A percentile compares a stretch with the other conserved stretches of the same genome.
These are phyloP conservation scores for Pseudophaeomoniella oleicola DNA, from an alignment of 2,329 filamentous ascomycete genomes.

Conservation along the genomic window DNA sequence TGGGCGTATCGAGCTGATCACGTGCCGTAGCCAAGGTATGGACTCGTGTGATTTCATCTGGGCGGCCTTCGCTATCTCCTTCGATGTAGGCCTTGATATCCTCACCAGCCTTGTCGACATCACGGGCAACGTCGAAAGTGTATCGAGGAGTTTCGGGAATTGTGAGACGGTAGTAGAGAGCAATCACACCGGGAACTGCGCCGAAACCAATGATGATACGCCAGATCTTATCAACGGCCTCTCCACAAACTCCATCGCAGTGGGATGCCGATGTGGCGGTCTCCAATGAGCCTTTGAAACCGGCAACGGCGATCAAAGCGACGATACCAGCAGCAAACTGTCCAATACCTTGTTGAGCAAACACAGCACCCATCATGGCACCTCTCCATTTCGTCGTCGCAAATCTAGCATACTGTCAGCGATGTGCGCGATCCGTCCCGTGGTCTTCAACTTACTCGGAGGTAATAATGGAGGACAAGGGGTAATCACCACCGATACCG, in stretches of 20 bases:
- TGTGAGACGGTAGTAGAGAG: constrained; percentile 73
- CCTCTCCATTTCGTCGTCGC: constrained; percentile 74
- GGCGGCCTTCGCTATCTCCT: constrained; percentile 46
- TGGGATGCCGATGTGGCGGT: constrained; percentile 34
- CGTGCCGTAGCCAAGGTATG: constrained; percentile 39
- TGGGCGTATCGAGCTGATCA: constrained; percentile 45
- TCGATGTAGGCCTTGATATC: constrained; percentile 63
- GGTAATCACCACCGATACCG: constrained; percentile 71
- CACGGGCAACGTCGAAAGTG: constrained; percentile 66
- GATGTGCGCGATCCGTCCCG: not conserved
- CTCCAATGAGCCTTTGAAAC: constrained; percentile 51
- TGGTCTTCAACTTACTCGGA: constrained; percentile 41
- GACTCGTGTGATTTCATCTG: constrained; percentile 54
- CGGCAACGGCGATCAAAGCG: constrained; percentile 58
- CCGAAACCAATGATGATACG: constrained; percentile 67
- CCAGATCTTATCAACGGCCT: constrained; percentile 81
- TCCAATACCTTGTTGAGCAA: constrained; percentile 76
- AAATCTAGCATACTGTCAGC: constrained; percentile 31
- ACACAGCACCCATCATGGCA: constrained; percentile 76
- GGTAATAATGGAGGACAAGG: constrained; percentile 68
- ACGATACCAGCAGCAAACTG: constrained; percentile 64
- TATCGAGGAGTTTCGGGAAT: constrained; percentile 82
- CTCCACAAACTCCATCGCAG: constrained; percentile 50
- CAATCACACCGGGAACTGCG: constrained; percentile 64
- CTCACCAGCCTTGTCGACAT: constrained; percentile 57